These are phyloP conservation scores for Rhizoclosmatium sp. DNA, from an alignment of 192 early-diverging fungal genomes.

Conservation along the genomic window DNA sequence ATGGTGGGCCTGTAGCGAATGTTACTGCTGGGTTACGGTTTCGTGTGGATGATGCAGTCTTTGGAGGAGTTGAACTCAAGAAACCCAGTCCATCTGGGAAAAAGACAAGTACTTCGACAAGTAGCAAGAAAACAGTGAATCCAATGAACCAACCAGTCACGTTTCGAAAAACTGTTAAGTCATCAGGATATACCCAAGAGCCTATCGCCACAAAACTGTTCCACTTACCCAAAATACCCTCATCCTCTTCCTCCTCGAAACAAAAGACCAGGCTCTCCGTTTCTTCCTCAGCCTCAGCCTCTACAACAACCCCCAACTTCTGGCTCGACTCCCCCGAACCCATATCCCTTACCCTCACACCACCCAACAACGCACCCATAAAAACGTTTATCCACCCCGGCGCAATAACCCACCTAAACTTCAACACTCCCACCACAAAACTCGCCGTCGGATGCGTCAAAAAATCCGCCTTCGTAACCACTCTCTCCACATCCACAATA, in stretches of 20 bases:
- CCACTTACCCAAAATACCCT: constrained; percentile 20
- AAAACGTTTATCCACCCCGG: constrained; percentile 32
- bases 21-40: background rate
- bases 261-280: background rate
- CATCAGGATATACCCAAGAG: constrained; percentile 46
- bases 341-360: constrained; percentile 4
- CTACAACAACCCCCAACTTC: background rate
- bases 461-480: constrained; percentile 33
- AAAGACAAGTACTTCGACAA: constrained; percentile 19
- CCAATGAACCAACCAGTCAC: constrained; percentile 51
- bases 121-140: background rate
- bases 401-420: constrained; percentile 37
- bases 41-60: background rate
- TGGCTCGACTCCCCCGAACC: constrained; percentile 15
- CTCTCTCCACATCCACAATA: background rate
- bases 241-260: background rate
- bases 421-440: constrained; percentile 19
- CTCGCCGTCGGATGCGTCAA: constrained; percentile 40
- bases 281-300: background rate
- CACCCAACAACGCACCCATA: background rate
- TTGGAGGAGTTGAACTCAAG: constrained; percentile 6
- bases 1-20: background rate
- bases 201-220: constrained; percentile 42
- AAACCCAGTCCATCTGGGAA: background rate
- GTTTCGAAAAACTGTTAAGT: constrained; percentile 53